Evolutionary conservation across 1,284 basidiomycete genomes (phyloP), one percentile per base, ranked within the genome.

Genomic region (Irpex lacteus): DNA sequence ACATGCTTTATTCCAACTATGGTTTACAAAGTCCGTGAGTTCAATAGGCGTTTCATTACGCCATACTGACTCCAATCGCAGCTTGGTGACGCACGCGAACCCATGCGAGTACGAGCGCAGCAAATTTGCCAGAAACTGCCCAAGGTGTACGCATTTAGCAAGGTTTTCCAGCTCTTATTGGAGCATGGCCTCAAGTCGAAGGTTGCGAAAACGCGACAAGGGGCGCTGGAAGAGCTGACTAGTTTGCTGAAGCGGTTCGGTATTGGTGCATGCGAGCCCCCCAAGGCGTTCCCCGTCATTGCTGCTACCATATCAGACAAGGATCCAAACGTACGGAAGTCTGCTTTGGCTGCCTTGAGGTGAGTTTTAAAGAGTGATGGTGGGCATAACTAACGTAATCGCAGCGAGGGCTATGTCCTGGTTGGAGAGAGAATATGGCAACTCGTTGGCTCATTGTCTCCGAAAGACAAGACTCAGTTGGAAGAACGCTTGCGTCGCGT

Each of bases 401-500:
- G 18, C 69, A 94, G 92, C 66, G 93, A 96, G 74, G 91, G 85
- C 2, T 98, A 96, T 74, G 82, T 86, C 19, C 82, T 95, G 11
- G 85, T 92, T 18, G 95, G 96, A 21, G 95, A 98, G 69, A 91
- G 89, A 67, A 85, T 96, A 11, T 96, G 92, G 91, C 81, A 85
- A 15, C 77, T 90, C 9, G 91, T 96, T 44, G 94, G 94, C 2
- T 72, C 82, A 3, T 77, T 98, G 49, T 86, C 91, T 38, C 81
- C 90, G 1, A 97, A 96, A 74, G 95, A 97, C 71, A 94, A 92
- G 74, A 94, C 94, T 13, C 92, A 97, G 71, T 82, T 98, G 34
- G 95, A 97, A 74, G 96, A 97, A 73, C 86, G 95, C 15, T 78
- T 98, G 19, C 91, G 94, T 67, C 89, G 95, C 50, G 89, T 95